phyloP scores from a whole-genome alignment of 306 rosid genomes.

The Malus sylvestris region DNA sequence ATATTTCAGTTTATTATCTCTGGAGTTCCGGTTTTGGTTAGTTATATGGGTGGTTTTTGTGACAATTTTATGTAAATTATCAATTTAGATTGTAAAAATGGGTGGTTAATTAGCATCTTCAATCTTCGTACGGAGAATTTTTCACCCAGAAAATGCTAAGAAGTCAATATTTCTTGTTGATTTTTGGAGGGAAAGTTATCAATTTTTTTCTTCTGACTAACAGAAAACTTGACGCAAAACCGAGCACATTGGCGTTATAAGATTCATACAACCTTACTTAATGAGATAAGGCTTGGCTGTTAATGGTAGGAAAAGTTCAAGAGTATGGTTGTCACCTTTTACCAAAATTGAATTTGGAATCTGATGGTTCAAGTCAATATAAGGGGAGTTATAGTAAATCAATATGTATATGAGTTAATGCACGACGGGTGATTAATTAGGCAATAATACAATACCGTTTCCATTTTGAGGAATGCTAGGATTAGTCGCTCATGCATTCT shows the following conservation, averaged over 20 bases:
- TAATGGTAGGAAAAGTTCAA: neutral
- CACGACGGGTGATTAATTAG: neutral
- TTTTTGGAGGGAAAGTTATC: neutral
- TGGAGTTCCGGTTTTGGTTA: neutral
- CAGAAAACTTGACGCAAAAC: no score
- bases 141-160: neutral
- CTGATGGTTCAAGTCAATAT: neutral
- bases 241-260: no score
- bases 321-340: neutral
- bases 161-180: neutral
- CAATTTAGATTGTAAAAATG: neutral
- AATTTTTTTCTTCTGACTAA: neutral
- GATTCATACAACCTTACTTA: no score
- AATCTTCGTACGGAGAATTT: neutral
- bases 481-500: neutral
- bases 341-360: neutral
- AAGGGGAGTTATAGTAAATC: neutral
- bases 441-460: conserved; percentile 1
- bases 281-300: no score
- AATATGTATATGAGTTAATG: neutral
- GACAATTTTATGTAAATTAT: neutral
- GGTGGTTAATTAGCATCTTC: neutral
- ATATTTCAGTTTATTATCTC: neutral
- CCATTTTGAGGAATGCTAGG: neutral
- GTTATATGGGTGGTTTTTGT: neutral